Base-by-base conservation (phyloP, 306 rosid genomes). In the Calophaca sinica region DNA sequence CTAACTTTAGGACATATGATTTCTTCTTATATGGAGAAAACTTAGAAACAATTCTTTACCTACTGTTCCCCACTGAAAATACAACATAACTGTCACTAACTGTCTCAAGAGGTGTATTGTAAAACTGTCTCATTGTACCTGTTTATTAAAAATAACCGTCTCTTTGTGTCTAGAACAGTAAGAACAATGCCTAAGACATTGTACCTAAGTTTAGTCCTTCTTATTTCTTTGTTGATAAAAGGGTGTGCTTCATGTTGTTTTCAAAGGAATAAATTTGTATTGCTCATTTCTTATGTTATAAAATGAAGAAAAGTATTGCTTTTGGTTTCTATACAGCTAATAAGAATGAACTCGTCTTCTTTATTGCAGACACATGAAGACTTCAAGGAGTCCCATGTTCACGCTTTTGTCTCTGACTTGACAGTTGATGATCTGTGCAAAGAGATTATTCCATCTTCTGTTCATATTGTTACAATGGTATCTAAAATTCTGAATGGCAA, bases 401-500 rank as follows among this genome's bases (percentile, higher is more conserved):
- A 78, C 5, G 98, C 96, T 7, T 94, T 94, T 60, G 96, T 89
- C 78, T 89, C 89, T 76, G 99, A 94, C 82, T 86, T 92, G 88
- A 92, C 98, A 65, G 88, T 68, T 78, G 96, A 94, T 85, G 89
- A 90, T 75, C 78, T 94, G 63, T 79, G 88, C 89, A 77, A 84
- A 74, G 81, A 86, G 78, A 85, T 92, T 75, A 69, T 79, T 67
- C 93, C 98, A 15, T 85, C 87, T n/a, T 87, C 96, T 5, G 84
- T 92, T 61, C 97, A 94, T 75, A 84, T 90, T 75, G 91, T 90
- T 69, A 92, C 94, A 88, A 90, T 94, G 96, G 98, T 92, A 94
- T 70, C 74, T 78, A 10, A 79, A 54, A 45, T 72, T 65, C 39
- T 72, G 66, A 71, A 64, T 15, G 54, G 74, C 72, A 61, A 29